Base-by-base conservation (phyloP, 805 yeast genomes). In the Peterozyma toletana region DNA sequence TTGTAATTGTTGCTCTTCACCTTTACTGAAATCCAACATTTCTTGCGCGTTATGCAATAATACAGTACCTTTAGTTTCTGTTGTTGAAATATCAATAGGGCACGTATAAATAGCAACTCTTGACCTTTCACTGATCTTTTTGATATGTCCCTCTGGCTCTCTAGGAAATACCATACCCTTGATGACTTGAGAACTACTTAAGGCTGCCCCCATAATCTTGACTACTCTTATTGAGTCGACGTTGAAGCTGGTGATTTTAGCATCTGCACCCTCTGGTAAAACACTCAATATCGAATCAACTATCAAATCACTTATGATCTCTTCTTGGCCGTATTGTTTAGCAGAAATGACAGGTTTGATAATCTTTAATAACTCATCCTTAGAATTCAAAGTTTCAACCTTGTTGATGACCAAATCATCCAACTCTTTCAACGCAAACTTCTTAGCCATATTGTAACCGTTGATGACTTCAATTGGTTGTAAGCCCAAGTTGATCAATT, bases 31-130 rank as follows among this genome's bases (percentile, higher is more conserved):
- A 57, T 89, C 95, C 51, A 91, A 73, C 97, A 93, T 90, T 66
- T 93, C 98, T 63, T 91, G 76, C 11, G 99, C 99, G 58, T 88
- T 90, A 68, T 93, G 96, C 52, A 93, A 75, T 56, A 93, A 71
- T 40, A 93, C 99, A 13, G 99, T 93, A 41, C 99, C 98, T 68
- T 91, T 91, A 17, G 98, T 91, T 68, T 93, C 99, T n/a, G 99
- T 90, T 48, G 89, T 83, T 11, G 96, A 83, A 48, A 87, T 87
- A 66, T 93, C 99, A 44, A 93, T 79, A 27, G 98, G 97, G 63
- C 96, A 83, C 9, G 96, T 88, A 69, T 73, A 93, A 2, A 89
- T 90, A 9, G 86, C 99, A 38, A 93, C 98, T 62, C 87, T 89
- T 14, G 95, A 79, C 53, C 74, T 79, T 38, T 63, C 56, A 9